A percentile compares a stretch with the other conserved stretches of the same genome.
Evolutionary conservation across 805 yeast species (phyloP).

Genomic region (Candida ovalis): DNA sequence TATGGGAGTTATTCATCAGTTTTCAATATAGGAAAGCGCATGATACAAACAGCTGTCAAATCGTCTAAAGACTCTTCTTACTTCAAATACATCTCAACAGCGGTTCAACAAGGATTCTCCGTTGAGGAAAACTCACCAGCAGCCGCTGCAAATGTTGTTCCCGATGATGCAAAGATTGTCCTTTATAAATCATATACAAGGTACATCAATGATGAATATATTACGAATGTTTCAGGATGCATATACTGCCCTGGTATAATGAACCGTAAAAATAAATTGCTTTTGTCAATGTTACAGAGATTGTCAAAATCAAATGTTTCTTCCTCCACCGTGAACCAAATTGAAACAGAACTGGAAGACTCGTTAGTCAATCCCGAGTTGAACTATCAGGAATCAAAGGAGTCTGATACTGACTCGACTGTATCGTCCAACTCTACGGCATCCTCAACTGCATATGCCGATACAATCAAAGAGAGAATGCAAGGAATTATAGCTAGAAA

Average conservation of each 20-base stretch:
- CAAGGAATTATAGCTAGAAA: conserved; percentile 67
- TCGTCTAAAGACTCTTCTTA: conserved; percentile 47
- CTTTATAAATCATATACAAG: conserved; percentile 57
- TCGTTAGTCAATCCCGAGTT: conserved; percentile 28
- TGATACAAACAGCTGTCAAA: conserved; percentile 45
- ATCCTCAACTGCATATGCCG: conserved; percentile 12
- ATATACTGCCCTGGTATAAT: conserved; percentile 63
- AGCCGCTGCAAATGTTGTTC: conserved; percentile 28
- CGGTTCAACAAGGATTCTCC: conserved; percentile 29
- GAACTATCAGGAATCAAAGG: conserved; percentile 15
- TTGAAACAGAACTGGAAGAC: conserved; percentile 36
- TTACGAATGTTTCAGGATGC: conserved; percentile 70
- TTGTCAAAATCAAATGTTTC: conserved; percentile 41
- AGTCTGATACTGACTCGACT: conserved; percentile 21
- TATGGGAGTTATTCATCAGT: conserved; percentile 12
- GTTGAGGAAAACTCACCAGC: conserved; percentile 13
- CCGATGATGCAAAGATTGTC: conserved; percentile 56
- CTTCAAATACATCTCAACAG: conserved; percentile 42
- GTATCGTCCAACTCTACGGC: conserved; percentile 12
- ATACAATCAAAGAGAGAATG: conserved; percentile 57
- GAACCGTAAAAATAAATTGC: conserved; percentile 65
- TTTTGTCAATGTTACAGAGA: conserved; percentile 67
- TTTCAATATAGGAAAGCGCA: conserved; percentile 32
- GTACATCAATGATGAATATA: conserved; percentile 35
- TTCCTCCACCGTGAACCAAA: conserved; percentile 29